Conservation (phyloP, 345 rosid genomes). For the Bruguiera parviflora region DNA sequence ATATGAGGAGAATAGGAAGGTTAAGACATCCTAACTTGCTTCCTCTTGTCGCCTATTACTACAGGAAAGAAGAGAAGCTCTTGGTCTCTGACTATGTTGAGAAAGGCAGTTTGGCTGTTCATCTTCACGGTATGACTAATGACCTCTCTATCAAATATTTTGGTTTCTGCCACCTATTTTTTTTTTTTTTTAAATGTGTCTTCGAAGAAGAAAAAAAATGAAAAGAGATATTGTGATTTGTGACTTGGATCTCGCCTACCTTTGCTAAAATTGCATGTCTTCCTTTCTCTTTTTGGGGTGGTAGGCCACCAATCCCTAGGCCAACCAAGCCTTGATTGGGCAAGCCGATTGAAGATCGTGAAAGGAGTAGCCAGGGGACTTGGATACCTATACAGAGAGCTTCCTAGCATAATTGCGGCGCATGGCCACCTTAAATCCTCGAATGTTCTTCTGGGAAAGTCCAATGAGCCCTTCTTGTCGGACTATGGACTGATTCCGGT, state of each 20-base stretch:
- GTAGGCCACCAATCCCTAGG: slow-evolving; percentile 50
- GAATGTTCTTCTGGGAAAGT: slow-evolving; percentile 55
- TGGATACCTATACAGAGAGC: slow-evolving; percentile 51
- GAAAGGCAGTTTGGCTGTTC: slow-evolving; percentile 72
- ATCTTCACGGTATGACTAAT: slow-evolving; percentile 66
- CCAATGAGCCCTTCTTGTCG: slow-evolving; percentile 54
- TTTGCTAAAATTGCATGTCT: too few relatives aligned
- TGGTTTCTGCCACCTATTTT: background rate
- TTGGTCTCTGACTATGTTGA: slow-evolving; percentile 50
- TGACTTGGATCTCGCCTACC: too few relatives aligned
- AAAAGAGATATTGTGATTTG: too few relatives aligned
- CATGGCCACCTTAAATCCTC: slow-evolving; percentile 95
- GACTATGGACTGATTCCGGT: slow-evolving; percentile 75
- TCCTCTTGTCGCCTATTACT: slow-evolving; percentile 78
- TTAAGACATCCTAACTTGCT: slow-evolving; percentile 66
- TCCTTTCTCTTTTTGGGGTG: background rate
- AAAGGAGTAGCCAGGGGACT: slow-evolving; percentile 79
- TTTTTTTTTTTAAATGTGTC: background rate
- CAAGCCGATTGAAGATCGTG: slow-evolving; percentile 57
- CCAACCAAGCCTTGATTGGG: slow-evolving; percentile 64
- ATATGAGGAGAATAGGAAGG: slow-evolving; percentile 76
- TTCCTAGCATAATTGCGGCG: slow-evolving; percentile 67
- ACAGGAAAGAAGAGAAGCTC: slow-evolving; percentile 84
- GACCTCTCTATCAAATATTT: too few relatives aligned
- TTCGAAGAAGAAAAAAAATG: background rate